phyloP scores from a whole-genome alignment of 495 filamentous ascomycete genomes.

The Parmelia sp. region DNA sequence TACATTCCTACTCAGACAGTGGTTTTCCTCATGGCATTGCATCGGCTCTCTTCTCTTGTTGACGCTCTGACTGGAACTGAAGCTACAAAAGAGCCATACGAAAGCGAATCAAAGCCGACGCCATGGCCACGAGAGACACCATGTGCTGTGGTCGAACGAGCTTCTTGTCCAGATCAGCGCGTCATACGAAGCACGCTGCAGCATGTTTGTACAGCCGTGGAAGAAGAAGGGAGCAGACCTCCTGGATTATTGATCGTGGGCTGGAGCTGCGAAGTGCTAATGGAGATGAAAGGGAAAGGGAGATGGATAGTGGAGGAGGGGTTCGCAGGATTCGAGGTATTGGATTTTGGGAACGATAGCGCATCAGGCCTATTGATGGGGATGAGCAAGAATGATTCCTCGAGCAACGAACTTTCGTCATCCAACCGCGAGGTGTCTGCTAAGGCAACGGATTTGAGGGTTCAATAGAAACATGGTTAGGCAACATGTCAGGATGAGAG shows the following conservation, averaged over 20 bases:
- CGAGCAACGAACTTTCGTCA: not conserved
- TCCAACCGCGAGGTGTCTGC: not conserved
- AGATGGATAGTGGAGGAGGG: slow-evolving; percentile 90
- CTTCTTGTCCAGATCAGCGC: slow-evolving; percentile 87
- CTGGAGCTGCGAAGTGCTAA: slow-evolving; percentile 70
- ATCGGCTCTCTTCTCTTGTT: slow-evolving; percentile 69
- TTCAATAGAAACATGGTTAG: not conserved
- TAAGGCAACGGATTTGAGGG: not conserved
- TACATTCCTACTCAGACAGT: slow-evolving; percentile 73
- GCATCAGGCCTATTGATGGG: slow-evolving; percentile 15
- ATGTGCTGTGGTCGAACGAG: slow-evolving; percentile 90
- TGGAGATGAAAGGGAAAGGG: slow-evolving; percentile 40
- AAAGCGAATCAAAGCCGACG: not conserved
- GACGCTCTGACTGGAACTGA: slow-evolving; percentile 48
- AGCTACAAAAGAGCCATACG: slow-evolving; percentile 16
- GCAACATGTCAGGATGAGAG: not conserved
- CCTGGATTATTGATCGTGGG: slow-evolving; percentile 90
- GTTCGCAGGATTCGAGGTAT: slow-evolving; percentile 57
- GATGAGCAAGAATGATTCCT: slow-evolving; percentile 10
- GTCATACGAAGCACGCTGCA: slow-evolving; percentile 82
- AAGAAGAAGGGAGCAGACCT: slow-evolving; percentile 82
- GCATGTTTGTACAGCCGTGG: slow-evolving; percentile 72
- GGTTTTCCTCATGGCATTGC: slow-evolving; percentile 94
- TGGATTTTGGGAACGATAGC: slow-evolving; percentile 30
- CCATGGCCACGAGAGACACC: slow-evolving; percentile 57